These are phyloP conservation scores for Alternaria sp. DNA, from an alignment of 2,329 filamentous ascomycete species.

Conservation along the genomic window DNA sequence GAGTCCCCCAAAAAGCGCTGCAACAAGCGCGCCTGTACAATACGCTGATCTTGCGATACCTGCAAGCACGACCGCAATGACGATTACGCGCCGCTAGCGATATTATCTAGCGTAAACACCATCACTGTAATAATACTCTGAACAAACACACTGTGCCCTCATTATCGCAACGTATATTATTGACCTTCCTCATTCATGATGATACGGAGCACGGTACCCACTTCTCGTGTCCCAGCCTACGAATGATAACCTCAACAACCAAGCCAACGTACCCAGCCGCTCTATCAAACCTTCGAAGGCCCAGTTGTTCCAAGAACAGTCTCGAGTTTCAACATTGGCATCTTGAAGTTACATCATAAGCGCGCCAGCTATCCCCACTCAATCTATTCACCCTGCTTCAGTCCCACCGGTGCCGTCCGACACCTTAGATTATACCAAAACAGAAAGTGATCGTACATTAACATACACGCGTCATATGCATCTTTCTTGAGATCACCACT, in stretches of 20 bases:
- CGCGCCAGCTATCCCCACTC: constrained; percentile 1
- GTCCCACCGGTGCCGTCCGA: constrained; percentile 9
- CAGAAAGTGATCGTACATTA: constrained; percentile 1
- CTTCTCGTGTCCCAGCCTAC: constrained; percentile 11
- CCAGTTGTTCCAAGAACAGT: background rate
- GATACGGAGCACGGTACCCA: constrained; percentile 10
- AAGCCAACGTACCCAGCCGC: background rate
- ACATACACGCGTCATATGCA: background rate
- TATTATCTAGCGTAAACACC: constrained; percentile 22
- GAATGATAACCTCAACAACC: constrained; percentile 5
- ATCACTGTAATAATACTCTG: constrained; percentile 15
- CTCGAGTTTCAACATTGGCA: background rate
- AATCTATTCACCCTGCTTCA: constrained; percentile 5
- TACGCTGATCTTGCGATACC: constrained; percentile 24
- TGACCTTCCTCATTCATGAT: constrained; percentile 27
- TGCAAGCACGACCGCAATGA: constrained; percentile 25
- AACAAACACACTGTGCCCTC: constrained; percentile 13
- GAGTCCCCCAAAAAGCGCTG: background rate
- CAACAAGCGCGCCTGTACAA: constrained; percentile 25
- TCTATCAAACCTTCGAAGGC: background rate
- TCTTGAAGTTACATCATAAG: background rate
- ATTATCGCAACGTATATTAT: constrained; percentile 10
- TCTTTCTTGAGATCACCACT: background rate
- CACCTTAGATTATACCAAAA: background rate
- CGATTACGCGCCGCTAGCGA: constrained; percentile 19